Base-by-base conservation (phyloP, 2,329 filamentous ascomycete genomes). In the Penicillium rolfsii region DNA sequence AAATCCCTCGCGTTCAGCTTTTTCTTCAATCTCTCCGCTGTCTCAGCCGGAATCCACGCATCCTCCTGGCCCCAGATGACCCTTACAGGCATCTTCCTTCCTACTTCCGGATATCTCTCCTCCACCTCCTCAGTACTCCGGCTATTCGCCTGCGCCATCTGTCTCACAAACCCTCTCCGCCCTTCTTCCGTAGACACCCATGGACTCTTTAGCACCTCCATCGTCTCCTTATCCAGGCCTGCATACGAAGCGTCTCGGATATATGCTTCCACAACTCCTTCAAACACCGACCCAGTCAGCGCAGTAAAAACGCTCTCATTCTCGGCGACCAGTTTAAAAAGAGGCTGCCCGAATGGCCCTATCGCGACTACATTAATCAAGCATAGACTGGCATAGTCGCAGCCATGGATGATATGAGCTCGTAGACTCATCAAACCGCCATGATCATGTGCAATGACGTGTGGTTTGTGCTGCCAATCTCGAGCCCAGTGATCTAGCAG, bases 31-130 rank as follows among this genome's bases (percentile, higher is more conserved):
- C 64, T 67, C 22, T 70, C 65, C 49, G 80, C 78, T 30, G 70
- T 75, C 53, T 79, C 74, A 0, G 73, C 71, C 0, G 78, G 79
- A 49, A 82, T 75, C 81, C 80, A 82, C 38, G 61, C 61, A 61
- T 83, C 80, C 3, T 80, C 65, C 26, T 70, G 71, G 1, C 80
- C 81, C 80, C 80, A 82, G 7, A 82, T 72, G 5, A 83, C 69
- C 60, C 73, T 77, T 5, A 81, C 75, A 0, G 78, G 76, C 11
- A 79, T 61, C 14, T 59, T 69, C 22, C 70, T 60, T 5, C 79
- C 74, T 0, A 81, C 70, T 28, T 74, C 70, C 2, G 67, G 57
- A 49, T 81, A 79, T 65, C 70, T 68, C 12, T 64, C 69, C 56
- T 80, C 78, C n/a, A 82, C 75, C 35, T 75, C 75, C 2, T 61